Evolutionary conservation across 2,329 filamentous ascomycete genomes (phyloP).

Genomic region (Colletotrichum tofieldiae): DNA sequence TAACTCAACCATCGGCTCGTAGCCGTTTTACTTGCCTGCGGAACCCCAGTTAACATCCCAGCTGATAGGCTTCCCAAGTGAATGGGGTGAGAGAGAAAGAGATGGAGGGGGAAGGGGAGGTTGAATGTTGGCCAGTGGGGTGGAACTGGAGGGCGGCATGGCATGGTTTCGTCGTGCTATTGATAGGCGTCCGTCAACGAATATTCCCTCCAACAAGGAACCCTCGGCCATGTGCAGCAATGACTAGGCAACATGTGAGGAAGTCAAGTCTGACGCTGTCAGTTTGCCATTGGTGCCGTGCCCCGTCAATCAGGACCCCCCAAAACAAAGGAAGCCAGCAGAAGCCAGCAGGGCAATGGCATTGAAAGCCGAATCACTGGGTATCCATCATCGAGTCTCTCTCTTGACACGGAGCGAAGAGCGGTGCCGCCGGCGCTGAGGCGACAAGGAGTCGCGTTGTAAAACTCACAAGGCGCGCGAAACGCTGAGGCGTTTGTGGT

Average conservation of each 20-base stretch:
- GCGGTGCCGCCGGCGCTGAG: background rate
- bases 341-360: constrained; percentile 4
- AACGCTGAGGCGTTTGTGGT: constrained; percentile 20
- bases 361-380: constrained; percentile 1
- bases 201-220: constrained; percentile 32
- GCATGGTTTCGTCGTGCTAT: background rate
- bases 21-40: background rate
- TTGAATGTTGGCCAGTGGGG: background rate
- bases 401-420: background rate
- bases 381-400: background rate
- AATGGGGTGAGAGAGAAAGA: background rate
- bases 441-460: background rate
- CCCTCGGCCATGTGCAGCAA: constrained; percentile 22
- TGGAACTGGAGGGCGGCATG: constrained; percentile 10
- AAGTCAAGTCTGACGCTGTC: background rate
- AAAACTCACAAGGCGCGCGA: constrained; percentile 14
- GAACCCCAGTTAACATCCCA: background rate
- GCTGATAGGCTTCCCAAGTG: background rate
- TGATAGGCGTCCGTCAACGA: constrained; percentile 24
- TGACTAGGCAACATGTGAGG: background rate
- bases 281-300: background rate
- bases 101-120: background rate
- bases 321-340: background rate
- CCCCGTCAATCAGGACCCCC: background rate
- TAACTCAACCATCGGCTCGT: background rate